These are phyloP conservation scores for Casuarina glauca DNA, from an alignment of 306 rosid species.

Conservation along the genomic window DNA sequence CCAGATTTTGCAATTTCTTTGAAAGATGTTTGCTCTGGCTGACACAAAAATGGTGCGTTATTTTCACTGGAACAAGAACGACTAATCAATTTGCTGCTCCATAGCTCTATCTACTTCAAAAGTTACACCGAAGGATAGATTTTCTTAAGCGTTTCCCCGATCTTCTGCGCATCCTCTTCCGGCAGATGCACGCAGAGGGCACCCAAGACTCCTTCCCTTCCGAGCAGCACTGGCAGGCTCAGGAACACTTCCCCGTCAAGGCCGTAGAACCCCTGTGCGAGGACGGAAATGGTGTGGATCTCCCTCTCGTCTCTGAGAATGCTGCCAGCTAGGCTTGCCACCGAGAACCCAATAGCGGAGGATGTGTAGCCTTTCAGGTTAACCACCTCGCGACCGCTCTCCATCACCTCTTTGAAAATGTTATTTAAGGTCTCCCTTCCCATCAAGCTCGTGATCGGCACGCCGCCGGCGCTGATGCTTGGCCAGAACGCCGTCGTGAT, in stretches of 20 bases:
- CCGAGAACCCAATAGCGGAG: slow-evolving; percentile 93
- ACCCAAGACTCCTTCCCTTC: slow-evolving; percentile 75
- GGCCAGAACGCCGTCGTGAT: slow-evolving; percentile 97
- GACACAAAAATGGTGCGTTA: slow-evolving; percentile 30
- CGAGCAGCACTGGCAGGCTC: slow-evolving; percentile 83
- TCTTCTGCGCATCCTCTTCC: slow-evolving; percentile 50
- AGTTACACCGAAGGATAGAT: slow-evolving; percentile 66
- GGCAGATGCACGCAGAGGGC: slow-evolving; percentile 72
- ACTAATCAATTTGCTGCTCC: slow-evolving; percentile 19
- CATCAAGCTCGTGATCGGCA: slow-evolving; percentile 76
- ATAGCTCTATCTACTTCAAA: slow-evolving; percentile 47
- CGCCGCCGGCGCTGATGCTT: slow-evolving; percentile 89
- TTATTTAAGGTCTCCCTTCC: slow-evolving; percentile 60
- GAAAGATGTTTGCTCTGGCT: slow-evolving; percentile 20
- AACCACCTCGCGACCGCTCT: slow-evolving; percentile 78
- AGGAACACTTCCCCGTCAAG: slow-evolving; percentile 72
- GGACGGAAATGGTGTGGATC: slow-evolving; percentile 80
- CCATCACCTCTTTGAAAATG: slow-evolving; percentile 65
- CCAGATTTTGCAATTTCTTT: slow-evolving; percentile 21
- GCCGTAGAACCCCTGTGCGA: slow-evolving; percentile 70
- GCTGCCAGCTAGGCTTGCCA: slow-evolving; percentile 58
- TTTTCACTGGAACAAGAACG: slow-evolving; percentile 40
- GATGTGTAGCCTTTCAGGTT: slow-evolving; percentile 87
- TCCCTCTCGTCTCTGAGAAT: slow-evolving; percentile 73
- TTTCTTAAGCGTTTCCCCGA: slow-evolving; percentile 57